Base-by-base conservation (phyloP, 148 eudicot species). In the Beta vulgaris region DNA sequence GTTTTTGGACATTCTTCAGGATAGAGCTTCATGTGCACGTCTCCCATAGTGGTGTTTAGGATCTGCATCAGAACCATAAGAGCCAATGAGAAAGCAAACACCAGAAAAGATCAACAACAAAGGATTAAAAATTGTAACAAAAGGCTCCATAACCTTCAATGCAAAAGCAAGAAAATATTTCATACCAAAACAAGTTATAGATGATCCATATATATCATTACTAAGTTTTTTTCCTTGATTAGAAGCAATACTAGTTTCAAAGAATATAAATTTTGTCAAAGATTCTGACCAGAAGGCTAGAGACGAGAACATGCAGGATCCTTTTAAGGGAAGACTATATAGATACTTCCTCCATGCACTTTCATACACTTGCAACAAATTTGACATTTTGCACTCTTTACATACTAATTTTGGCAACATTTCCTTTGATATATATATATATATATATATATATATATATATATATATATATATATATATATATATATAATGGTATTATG, bases 1-100 rank as follows among this genome's bases (percentile, higher is more conserved):
- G 99, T 92, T 83, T 87, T 96, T 57, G 98, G 99, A 80, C 99
- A 96, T 84, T 96, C 99, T 85, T 96, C 99, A 62, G 99, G 98
- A 83, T 96, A 96, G 65, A 96, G 86, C 92, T 86, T 90, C 91
- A 92, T 89, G 84, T 96, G 98, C 76, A 96, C 77, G 66, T 96
- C 99, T 76, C 99, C 99, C 91, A 96, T 81, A 3, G 87, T 91
- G n/a, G 98, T 92, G 78, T 96, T 93, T 85, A 96, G 25, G 72
- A 96, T 85, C 99, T 96, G 89, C 61, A 66, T 32, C 40, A 68
- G 21, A 59, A 35, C 23, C 64, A 73, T 28, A 44, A 16, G 32
- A 68, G 37, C 55, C 21, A 2, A 75, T 73, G 35, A 62, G 73
- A n/a, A n/a, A 2, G 11, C 37, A 39, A 2, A 29, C 70, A 48